Base-by-base conservation (phyloP, 106 monocot genomes). In the Dioscorea alata region DNA sequence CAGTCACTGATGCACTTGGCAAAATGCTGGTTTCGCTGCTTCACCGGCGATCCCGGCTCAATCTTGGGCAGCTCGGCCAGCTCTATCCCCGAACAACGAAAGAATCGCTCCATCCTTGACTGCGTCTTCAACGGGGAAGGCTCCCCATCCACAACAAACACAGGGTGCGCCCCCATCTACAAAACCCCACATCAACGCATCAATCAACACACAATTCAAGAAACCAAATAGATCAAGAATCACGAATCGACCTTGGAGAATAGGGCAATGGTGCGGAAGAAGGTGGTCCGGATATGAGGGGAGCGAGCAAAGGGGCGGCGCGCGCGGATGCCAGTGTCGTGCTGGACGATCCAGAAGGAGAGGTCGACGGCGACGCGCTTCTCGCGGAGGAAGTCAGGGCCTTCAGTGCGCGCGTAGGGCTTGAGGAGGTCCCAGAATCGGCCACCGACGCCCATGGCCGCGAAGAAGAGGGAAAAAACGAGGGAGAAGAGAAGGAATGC, bases 331-430 rank as follows among this genome's bases (percentile, higher is more conserved):
- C 85, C 85, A 67, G 84, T 66, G 53, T 83, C 83, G 74, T 99
- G 89, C 75, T 93, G 93, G 49, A 99, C 87, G 74, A 93, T 79
- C 99, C 99, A 99, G 77, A 93, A 99, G 61, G 99, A 90, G 81
- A 99, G 99, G 53, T 93, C 99, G 51, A 99, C 87, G 60, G 99
- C 99, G 34, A 93, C 93, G 51, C 85, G 89, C 83, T 88, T 87
- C 65, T 79, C 81, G 22, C 99, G 84, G 67, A 99, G 99, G 79
- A 83, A 99, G 75, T 85, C 90, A 14, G 77, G 64, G 63, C 73
- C 87, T 58, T 99, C 90, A n/a, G 61, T 32, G 23, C 79, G 86
- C 12, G 73, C 90, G 75, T 83, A 93, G 70, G 93, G 99, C 32
- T 99, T 99, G 33, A 99, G 83, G 14, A 92, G 80, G 18, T 99